Evolutionary conservation across 2,329 filamentous ascomycete species (phyloP).

Genomic region (Monilinia fructigena): DNA sequence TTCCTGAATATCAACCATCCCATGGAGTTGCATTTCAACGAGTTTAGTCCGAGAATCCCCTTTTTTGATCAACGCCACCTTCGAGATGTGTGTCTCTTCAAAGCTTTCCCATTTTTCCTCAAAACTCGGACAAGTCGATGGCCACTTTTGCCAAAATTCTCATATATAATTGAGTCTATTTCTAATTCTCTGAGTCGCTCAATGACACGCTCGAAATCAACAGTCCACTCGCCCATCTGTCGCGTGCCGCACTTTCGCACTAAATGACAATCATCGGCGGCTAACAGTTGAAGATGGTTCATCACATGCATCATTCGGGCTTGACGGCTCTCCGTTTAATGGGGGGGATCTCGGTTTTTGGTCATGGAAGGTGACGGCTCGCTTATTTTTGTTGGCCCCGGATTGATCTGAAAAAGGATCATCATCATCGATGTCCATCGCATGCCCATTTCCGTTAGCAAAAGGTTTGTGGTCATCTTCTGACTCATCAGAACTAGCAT

Average conservation of each 20-base stretch:
- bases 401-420: slow-evolving; percentile 28
- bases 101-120: slow-evolving; percentile 79
- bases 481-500: slow-evolving; percentile 34
- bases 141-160: slow-evolving; percentile 72
- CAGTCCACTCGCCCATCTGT: slow-evolving; percentile 72
- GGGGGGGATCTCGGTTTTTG: slow-evolving; percentile 29
- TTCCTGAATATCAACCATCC: slow-evolving; percentile 89
- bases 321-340: slow-evolving; percentile 26
- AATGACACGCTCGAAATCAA: slow-evolving; percentile 76
- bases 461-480: slow-evolving; percentile 26
- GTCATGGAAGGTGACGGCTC: slow-evolving; percentile 53
- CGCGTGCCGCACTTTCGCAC: slow-evolving; percentile 63
- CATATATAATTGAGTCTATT: slow-evolving; percentile 76
- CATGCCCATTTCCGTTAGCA: slow-evolving; percentile 25
- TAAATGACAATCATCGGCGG: slow-evolving; percentile 67
- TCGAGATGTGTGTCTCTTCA: slow-evolving; percentile 87
- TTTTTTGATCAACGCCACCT: slow-evolving; percentile 78
- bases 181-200: slow-evolving; percentile 71
- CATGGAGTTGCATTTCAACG: slow-evolving; percentile 79
- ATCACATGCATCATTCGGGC: slow-evolving; percentile 60
- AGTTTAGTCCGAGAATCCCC: slow-evolving; percentile 82
- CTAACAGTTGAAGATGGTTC: slow-evolving; percentile 70
- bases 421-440: slow-evolving; percentile 27
- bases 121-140: slow-evolving; percentile 84
- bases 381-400: slow-evolving; percentile 25